A percentile compares a stretch with the other conserved stretches of the same genome.
Evolutionary conservation across 2,329 filamentous ascomycete genomes (phyloP).

Genomic region (Cadophora sp.): DNA sequence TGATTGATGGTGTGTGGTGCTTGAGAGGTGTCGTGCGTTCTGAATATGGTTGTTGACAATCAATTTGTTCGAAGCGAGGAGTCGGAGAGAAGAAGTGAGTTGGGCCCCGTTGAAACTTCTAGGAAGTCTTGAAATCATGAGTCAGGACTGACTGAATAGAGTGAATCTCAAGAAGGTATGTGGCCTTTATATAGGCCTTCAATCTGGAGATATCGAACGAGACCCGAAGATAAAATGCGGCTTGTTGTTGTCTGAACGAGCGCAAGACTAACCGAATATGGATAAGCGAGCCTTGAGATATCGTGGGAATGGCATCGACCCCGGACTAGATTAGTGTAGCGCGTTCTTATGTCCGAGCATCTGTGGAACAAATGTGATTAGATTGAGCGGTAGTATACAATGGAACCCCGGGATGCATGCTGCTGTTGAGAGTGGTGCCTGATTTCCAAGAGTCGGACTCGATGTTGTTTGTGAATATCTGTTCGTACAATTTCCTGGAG

Average conservation of each 20-base stretch:
- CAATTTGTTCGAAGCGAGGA: background rate
- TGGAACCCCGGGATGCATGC: too few relatives aligned
- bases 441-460: too few relatives aligned
- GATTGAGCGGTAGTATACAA: too few relatives aligned
- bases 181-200: background rate
- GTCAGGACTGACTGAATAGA: background rate
- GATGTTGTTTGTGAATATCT: too few relatives aligned
- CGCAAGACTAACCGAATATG: slow-evolving; percentile 3
- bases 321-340: background rate
- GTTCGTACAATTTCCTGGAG: too few relatives aligned
- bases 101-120: background rate
- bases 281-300: background rate
- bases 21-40: background rate
- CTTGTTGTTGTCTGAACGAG: background rate
- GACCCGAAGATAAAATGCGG: slow-evolving; percentile 1
- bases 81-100: background rate
- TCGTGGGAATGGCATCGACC: background rate
- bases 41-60: background rate
- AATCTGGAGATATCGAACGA: too few relatives aligned
- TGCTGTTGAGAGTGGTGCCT: too few relatives aligned
- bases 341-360: background rate
- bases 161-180: background rate
- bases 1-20: background rate
- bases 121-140: background rate
- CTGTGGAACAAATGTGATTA: too few relatives aligned